A percentile compares a stretch with the other conserved stretches of the same genome.
phyloP scores from a whole-genome alignment of 176 grass and related monocot genomes.

The Olyra latifolia region DNA sequence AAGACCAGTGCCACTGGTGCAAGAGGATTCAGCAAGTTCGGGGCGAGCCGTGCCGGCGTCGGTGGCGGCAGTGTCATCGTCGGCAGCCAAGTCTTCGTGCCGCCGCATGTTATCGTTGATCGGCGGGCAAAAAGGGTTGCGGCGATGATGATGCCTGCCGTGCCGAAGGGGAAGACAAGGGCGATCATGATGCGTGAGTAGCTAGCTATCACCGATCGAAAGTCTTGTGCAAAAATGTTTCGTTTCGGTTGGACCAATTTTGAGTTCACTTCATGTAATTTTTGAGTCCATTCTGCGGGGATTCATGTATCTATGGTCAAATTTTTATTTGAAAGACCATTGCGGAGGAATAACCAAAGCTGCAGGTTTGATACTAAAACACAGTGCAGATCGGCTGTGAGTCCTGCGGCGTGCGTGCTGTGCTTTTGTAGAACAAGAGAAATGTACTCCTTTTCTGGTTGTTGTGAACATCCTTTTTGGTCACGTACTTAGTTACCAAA shows the following conservation, averaged over 20 bases:
- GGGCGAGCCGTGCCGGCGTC: conserved; percentile 3
- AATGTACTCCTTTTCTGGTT: not conserved
- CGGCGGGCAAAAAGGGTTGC: conserved; percentile 34
- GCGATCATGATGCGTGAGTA: conserved; percentile 14
- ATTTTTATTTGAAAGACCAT: not conserved
- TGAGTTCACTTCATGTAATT: conserved; percentile 7
- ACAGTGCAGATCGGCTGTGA: not conserved
- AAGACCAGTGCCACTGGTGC: not conserved
- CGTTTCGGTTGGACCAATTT: not conserved
- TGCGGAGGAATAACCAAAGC: not conserved
- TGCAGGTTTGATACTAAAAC: not conserved
- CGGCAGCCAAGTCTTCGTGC: conserved; percentile 43
- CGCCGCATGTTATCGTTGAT: conserved; percentile 42
- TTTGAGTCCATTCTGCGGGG: not conserved
- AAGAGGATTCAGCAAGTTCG: conserved; percentile 18
- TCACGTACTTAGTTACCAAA: not conserved
- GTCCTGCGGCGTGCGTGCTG: not conserved
- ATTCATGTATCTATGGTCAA: not conserved
- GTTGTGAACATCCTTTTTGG: not conserved
- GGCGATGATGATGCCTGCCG: conserved; percentile 29
- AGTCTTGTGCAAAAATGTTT: not conserved
- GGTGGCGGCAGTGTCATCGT: conserved; percentile 22
- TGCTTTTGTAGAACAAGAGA: not conserved
- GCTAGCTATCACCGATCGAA: not conserved
- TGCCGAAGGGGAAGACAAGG: conserved; percentile 20